phyloP scores from a whole-genome alignment of 2,329 filamentous ascomycete genomes.

The Leptographium wingfieldii region DNA sequence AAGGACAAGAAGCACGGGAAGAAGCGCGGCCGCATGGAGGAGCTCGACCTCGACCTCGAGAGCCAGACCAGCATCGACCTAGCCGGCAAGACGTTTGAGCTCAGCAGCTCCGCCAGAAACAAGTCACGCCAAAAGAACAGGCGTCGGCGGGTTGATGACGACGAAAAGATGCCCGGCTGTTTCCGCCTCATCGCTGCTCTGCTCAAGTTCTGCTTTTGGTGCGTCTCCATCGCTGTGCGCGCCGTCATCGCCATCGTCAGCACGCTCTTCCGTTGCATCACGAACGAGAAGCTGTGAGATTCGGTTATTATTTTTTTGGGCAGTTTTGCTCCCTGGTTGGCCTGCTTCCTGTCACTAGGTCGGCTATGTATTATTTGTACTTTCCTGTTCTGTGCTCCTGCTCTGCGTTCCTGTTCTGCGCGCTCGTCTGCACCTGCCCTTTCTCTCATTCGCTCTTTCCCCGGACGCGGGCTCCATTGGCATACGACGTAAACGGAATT shows the following conservation, averaged over 20 bases:
- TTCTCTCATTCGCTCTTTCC: no score
- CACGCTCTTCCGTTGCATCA: constrained; percentile 37
- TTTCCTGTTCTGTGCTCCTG: no score
- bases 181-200: constrained; percentile 36
- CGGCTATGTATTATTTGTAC: no score
- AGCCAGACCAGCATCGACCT: constrained; percentile 40
- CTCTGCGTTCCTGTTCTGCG: no score
- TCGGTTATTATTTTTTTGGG: neutral
- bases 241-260: constrained; percentile 36
- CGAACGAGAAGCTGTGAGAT: constrained; percentile 25
- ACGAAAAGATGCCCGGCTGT: constrained; percentile 37
- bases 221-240: constrained; percentile 42
- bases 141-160: constrained; percentile 17
- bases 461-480: no score
- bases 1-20: constrained; percentile 16
- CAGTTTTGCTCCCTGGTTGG: no score
- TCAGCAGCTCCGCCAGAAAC: neutral
- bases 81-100: constrained; percentile 25
- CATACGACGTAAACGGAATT: no score
- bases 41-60: constrained; percentile 50
- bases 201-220: constrained; percentile 48
- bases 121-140: neutral
- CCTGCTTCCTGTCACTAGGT: no score
- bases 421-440: no score
- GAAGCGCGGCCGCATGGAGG: constrained; percentile 31